Percentiles rank a stretch among this genome's conserved stretches.
phyloP scores from a whole-genome alignment of 257 asterid species.

The Solanum stenotomum region DNA sequence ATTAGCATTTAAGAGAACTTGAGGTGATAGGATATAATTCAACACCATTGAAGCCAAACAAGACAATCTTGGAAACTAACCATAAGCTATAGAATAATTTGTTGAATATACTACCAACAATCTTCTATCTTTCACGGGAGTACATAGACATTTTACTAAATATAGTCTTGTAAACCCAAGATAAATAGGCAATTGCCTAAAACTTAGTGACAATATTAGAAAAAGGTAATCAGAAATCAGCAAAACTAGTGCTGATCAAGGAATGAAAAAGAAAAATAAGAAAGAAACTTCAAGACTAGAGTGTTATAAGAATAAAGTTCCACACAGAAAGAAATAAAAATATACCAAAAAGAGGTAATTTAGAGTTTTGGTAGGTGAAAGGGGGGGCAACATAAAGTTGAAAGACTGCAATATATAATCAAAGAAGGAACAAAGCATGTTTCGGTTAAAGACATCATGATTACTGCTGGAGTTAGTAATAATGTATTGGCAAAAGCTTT shows the following conservation, averaged over 20 bases:
- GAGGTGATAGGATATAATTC: no score
- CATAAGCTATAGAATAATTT: no score
- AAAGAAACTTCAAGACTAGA: neutral
- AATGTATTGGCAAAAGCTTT: neutral
- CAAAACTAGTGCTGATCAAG: neutral
- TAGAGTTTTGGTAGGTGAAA: neutral
- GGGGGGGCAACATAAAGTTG: neutral
- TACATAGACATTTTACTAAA: no score
- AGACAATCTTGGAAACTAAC: no score
- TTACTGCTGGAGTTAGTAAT: neutral
- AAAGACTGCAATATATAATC: neutral
- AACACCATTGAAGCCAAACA: no score
- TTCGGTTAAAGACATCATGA: neutral
- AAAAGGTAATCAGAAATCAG: neutral
- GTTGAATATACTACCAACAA: no score
- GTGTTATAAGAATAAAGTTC: neutral
- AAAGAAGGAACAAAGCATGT: neutral
- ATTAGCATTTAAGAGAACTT: no score
- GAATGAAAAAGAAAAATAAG: neutral
- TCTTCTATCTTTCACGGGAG: no score
- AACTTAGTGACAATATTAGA: neutral
- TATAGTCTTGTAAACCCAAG: neutral
- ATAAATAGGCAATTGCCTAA: neutral
- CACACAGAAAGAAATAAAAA: neutral
- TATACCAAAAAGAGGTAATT: neutral